Conservation (phyloP, 2,329 filamentous ascomycete genomes). For the Aspergillus viridinutans region DNA sequence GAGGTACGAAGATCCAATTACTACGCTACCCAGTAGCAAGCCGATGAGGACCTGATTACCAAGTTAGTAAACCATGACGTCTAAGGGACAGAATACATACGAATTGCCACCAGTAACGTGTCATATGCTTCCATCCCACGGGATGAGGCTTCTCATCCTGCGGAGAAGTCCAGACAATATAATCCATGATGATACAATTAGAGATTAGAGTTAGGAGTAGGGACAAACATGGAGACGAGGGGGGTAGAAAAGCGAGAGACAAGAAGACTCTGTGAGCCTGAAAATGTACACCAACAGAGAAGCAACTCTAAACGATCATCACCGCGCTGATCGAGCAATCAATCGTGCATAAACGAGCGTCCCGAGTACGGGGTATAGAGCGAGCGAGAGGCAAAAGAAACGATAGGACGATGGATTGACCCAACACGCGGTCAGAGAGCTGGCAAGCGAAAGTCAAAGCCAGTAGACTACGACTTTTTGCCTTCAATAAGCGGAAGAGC, state of each 20-base stretch:
- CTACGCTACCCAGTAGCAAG: constrained; percentile 28
- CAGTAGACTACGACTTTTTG: not conserved
- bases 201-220: constrained; percentile 1
- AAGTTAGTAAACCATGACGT: constrained; percentile 9
- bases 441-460: not conserved
- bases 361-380: not conserved
- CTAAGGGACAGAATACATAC: constrained; percentile 23
- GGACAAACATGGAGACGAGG: not conserved
- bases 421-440: not conserved
- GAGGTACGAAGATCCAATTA: constrained; percentile 26
- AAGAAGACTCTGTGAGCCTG: not conserved
- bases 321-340: not conserved
- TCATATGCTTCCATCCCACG: constrained; percentile 36
- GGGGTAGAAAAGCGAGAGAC: constrained; percentile 13
- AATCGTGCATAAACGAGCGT: not conserved
- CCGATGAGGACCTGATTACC: constrained; percentile 30
- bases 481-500: not conserved
- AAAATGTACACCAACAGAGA: not conserved
- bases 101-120: constrained; percentile 41
- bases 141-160: constrained; percentile 1
- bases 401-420: not conserved
- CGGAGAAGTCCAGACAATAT: too few species aligned
- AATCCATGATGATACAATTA: constrained; percentile 6
- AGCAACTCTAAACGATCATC: not conserved
- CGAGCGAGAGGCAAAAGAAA: too few species aligned